phyloP scores from a whole-genome alignment of 2,329 filamentous ascomycete genomes.

The Beauveria sp. region DNA sequence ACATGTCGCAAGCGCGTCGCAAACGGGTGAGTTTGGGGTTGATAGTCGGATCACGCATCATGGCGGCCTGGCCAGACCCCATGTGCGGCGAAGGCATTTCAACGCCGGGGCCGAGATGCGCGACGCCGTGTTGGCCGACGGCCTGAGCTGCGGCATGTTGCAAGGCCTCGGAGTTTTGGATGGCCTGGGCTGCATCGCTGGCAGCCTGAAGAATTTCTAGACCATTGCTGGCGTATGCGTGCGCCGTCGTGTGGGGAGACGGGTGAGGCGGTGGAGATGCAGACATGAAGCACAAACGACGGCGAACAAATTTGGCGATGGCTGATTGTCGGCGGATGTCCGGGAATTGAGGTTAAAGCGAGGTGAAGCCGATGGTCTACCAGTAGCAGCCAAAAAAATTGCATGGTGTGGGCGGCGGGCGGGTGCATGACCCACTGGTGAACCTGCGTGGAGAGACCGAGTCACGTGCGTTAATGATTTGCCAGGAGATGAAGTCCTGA shows the following conservation, averaged over 20 bases:
- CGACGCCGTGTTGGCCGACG: conserved; percentile 22
- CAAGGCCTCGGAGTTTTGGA: conserved; percentile 30
- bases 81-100: conserved; percentile 20
- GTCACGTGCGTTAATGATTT: conserved; percentile 7
- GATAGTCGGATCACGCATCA: conserved; percentile 31
- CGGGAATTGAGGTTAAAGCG: conserved; percentile 32
- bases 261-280: conserved; percentile 19
- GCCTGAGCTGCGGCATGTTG: conserved; percentile 32
- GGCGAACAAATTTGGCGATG: conserved; percentile 22
- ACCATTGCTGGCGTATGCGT: conserved; percentile 38
- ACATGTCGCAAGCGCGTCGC: conserved; percentile 53
- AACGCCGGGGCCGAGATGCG: conserved; percentile 12
- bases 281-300: conserved; percentile 16
- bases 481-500: neutral
- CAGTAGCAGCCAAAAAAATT: conserved; percentile 2
- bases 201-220: conserved; percentile 39
- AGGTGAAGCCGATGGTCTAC: conserved; percentile 29
- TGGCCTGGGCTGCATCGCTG: conserved; percentile 35
- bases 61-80: conserved; percentile 13
- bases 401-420: too few relatives aligned
- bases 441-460: neutral
- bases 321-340: conserved; percentile 37
- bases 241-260: conserved; percentile 25
- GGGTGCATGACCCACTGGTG: neutral
- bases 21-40: conserved; percentile 48